These are phyloP conservation scores for Hypoxylon fragiforme DNA, from an alignment of 495 filamentous ascomycete species.

Conservation along the genomic window DNA sequence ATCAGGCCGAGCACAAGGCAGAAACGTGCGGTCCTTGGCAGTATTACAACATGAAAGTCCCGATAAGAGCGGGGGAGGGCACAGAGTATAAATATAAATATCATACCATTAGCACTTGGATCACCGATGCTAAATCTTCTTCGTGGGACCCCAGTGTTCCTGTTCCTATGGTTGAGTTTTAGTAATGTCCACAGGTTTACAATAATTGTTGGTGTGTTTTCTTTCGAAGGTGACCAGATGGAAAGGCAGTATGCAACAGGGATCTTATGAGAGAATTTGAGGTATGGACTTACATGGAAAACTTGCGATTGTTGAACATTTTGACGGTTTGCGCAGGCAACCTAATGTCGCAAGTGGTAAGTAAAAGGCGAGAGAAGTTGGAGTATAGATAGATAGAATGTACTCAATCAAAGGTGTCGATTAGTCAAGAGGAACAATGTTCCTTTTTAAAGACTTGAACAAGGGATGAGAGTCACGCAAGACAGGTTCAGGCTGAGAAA, in stretches of 20 bases:
- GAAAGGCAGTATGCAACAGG: not conserved
- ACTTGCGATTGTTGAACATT: constrained; percentile 56
- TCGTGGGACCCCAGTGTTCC: constrained; percentile 57
- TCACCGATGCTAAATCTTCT: constrained; percentile 58
- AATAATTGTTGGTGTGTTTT: too few species aligned
- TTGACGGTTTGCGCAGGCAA: constrained; percentile 28
- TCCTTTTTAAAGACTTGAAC: constrained; percentile 7
- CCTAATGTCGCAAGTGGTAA: constrained; percentile 6
- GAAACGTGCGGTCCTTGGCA: constrained; percentile 21
- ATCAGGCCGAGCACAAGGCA: constrained; percentile 13
- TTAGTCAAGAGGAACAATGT: constrained; percentile 3
- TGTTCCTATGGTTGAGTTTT: constrained; percentile 42
- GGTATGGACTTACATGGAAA: constrained; percentile 49
- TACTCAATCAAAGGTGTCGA: constrained; percentile 3
- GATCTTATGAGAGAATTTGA: not conserved
- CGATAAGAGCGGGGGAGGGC: constrained; percentile 6
- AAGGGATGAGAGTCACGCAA: not conserved
- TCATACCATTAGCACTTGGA: constrained; percentile 53
- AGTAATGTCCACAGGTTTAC: constrained; percentile 8
- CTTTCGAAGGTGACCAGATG: not conserved
- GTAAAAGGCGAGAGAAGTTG: constrained; percentile 1
- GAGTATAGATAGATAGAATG: constrained; percentile 5
- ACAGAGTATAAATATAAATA: constrained; percentile 2
- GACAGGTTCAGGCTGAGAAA: constrained; percentile 13
- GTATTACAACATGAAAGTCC: constrained; percentile 17